Conservation (phyloP, 1,284 basidiomycete genomes). For the Leucoagaricus sp. region DNA sequence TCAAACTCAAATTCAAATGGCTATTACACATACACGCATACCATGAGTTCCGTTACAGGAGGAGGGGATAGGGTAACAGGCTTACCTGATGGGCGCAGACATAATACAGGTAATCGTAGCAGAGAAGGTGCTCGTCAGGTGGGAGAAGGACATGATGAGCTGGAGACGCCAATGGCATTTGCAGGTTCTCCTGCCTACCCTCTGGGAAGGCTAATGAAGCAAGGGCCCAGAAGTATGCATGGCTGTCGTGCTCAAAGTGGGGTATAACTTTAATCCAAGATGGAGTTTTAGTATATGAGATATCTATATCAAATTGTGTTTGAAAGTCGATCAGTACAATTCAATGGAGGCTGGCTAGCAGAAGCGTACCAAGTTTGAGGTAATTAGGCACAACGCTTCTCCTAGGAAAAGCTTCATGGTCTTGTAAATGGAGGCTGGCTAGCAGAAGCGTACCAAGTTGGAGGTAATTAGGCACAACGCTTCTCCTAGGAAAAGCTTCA, state of each 20-base stretch:
- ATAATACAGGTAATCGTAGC: conserved; percentile 55
- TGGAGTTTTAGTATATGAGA: conserved; percentile 42
- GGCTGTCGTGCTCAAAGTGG: conserved; percentile 37
- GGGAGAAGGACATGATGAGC: conserved; percentile 35
- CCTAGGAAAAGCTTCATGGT: conserved; percentile 45
- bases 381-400: conserved; percentile 41
- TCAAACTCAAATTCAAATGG: conserved; percentile 43
- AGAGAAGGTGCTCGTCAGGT: conserved; percentile 53
- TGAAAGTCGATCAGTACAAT: neutral
- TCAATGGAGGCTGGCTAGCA: neutral
- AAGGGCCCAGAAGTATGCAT: conserved; percentile 39
- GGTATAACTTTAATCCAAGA: conserved; percentile 43
- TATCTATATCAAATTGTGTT: conserved; percentile 27
- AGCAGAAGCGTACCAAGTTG: conserved; percentile 47
- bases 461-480: conserved; percentile 43
- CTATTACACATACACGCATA: conserved; percentile 27
- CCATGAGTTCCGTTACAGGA: neutral
- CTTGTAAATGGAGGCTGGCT: conserved; percentile 35
- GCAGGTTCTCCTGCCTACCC: conserved; percentile 31
- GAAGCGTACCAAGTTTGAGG: conserved; percentile 52
- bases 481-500: conserved; percentile 48
- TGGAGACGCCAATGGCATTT: conserved; percentile 34
- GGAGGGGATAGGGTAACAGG: neutral
- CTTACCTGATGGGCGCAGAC: conserved; percentile 41
- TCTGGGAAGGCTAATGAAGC: conserved; percentile 43